Base-by-base conservation (phyloP, 306 rosid species). In the Ormosia semicastrata region DNA sequence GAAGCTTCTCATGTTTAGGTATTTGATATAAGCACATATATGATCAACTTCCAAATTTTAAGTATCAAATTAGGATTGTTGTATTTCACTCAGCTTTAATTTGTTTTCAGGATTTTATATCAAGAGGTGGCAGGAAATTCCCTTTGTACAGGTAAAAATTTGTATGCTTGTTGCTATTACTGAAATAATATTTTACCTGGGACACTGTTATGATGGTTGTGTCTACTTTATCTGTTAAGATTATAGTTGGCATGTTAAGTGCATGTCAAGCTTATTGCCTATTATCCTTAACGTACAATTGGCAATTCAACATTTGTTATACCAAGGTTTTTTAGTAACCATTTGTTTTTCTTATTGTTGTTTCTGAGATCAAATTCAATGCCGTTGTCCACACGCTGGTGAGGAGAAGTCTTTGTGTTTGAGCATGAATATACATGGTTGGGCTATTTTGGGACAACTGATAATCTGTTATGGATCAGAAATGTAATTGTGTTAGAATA, bases 61-160 rank as follows among this genome's bases (percentile, higher is more conserved):
- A 76, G 52, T 76, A 67, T 88, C 89, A 90, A 85, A 85, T 52
- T 82, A 47, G 85, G 94, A 76, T 6, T 24, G 10, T 15, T 65
- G 49, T 32, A 52, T 72, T 77, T 41, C 72, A 62, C 34, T 37
- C 32, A n/a, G n/a, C n/a, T 85, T 66, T 36, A 32, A 75, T 56
- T 68, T 86, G 32, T 72, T 58, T 75, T 70, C 93, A 95, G 99
- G 99, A 95, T 89, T 95, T 93, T 89, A 92, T 93, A 88, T 62
- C 86, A 73, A 87, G 98, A 81, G 98, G 98, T 79, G 98, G 94
- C 76, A 84, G 74, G 32, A 93, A 87, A 79, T 79, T 89, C 80
- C 96, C 94, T 50, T 82, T 95, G 78, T 95, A 92, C 88, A 88
- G 98, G 99, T 95, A 81, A 79, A 71, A 41, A 62, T 17, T 39